Base-by-base conservation (phyloP, 2,329 filamentous ascomycete species). In the Hypoxylon sp. region DNA sequence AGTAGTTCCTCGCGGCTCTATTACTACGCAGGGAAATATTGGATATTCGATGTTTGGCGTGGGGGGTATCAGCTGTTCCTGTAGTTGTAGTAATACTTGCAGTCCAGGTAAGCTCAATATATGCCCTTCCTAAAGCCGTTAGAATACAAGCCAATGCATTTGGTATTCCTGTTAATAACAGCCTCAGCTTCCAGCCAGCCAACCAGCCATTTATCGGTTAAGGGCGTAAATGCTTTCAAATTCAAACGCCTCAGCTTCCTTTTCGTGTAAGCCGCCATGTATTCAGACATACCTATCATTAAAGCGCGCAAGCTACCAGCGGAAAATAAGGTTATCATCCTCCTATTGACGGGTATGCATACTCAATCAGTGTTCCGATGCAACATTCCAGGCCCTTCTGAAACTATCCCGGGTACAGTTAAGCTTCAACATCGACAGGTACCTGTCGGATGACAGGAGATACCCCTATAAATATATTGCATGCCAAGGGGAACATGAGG, bases 11-110 rank as follows among this genome's bases (percentile, higher is more conserved):
- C 29, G 7, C 8, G 4, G 12, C 7, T 23, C 25, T 23, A 23
- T 30, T 46, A 46, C 30, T 46, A 46, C 42, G 29, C 13, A 40
- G 26, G n/a, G 6, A 17, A 6, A 11, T 37, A 31, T n/a, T n/a
- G n/a, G 25, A 41, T 15, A 23, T 12, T n/a, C 20, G 25, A 12
- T 13, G 37, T 5, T 55, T 23, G 7, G 26, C 46, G 46, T 55
- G 46, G 46, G 45, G 50, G 51, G 31, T 42, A n/a, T 31, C 20
- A 26, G n/a, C 35, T 23, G 16, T 41, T 34, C 21, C n/a, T n/a
- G n/a, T n/a, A n/a, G n/a, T n/a, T 17, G 32, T 51, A 51, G 40
- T 44, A 44, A 50, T 54, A 41, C 34, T 34, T 20, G 16, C 19
- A 21, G 17, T 50, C 23, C 30, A 20, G 26, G 25, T 21, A 15